phyloP scores from a whole-genome alignment of 805 yeast genomes.

The Cyberlindnera saturnus region DNA sequence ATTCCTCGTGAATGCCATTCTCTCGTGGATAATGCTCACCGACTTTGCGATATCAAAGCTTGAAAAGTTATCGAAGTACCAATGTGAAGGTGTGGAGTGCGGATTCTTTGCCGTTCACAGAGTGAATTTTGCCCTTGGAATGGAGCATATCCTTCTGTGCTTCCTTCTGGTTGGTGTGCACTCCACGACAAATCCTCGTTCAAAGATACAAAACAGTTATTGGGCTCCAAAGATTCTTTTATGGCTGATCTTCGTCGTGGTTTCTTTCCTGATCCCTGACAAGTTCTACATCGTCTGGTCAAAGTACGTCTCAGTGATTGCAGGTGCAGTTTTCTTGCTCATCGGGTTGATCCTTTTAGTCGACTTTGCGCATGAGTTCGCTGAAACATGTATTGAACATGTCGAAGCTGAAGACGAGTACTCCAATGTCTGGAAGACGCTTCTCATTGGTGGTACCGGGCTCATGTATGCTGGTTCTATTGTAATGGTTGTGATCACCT shows the following conservation, averaged over 20 bases:
- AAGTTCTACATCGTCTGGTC: slow-evolving; percentile 86
- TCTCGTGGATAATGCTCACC: slow-evolving; percentile 91
- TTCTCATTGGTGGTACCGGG: slow-evolving; percentile 82
- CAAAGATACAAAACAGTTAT: slow-evolving; percentile 83
- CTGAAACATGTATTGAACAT: slow-evolving; percentile 87
- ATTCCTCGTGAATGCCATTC: slow-evolving; percentile 66
- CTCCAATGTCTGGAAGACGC: slow-evolving; percentile 63
- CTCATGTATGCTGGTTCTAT: slow-evolving; percentile 75
- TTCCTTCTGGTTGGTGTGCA: slow-evolving; percentile 63
- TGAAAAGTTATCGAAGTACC: slow-evolving; percentile 60
- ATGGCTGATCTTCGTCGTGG: slow-evolving; percentile 50
- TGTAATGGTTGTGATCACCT: slow-evolving; percentile 73
- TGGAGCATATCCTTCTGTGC: slow-evolving; percentile 70
- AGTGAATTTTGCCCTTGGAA: slow-evolving; percentile 80
- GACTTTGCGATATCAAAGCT: slow-evolving; percentile 72
- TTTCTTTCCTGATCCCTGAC: slow-evolving; percentile 81
- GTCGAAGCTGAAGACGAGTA: slow-evolving; percentile 74
- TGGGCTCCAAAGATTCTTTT: slow-evolving; percentile 74
- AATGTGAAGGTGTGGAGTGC: slow-evolving; percentile 80
- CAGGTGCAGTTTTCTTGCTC: slow-evolving; percentile 79
- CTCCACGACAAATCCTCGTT: slow-evolving; percentile 71
- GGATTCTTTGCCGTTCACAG: slow-evolving; percentile 95
- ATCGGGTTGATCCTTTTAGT: slow-evolving; percentile 87
- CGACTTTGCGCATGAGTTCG: slow-evolving; percentile 98
- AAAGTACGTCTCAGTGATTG: slow-evolving; percentile 76